Base-by-base conservation (phyloP, 176 grass and related monocot species). In the Lolium perenne region DNA sequence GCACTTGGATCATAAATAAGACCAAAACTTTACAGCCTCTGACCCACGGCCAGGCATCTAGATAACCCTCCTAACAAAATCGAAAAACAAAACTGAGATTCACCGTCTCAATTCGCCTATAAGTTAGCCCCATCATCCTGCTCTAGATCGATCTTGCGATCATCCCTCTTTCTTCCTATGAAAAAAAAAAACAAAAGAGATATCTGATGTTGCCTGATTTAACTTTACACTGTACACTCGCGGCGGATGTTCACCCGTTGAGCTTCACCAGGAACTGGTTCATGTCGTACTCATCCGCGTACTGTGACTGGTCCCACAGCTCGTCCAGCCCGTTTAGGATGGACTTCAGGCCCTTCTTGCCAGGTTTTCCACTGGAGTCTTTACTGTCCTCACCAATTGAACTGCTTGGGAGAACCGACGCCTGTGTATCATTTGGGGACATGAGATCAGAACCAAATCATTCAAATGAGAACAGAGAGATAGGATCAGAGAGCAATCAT, bases 221-320 rank as follows among this genome's bases (percentile, higher is more conserved):
- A 43, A 43, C 41, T 83, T 85, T 83, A 89, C 92, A 92, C 92
- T 99, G 94, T 99, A 99, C 97, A 99, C 8, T 54, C 29, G 82
- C 61, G 54, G 65, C 81, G 57, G 56, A 76, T 40, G 41, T 76
- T 99, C 88, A 96, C 81, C 94, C 87, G 50, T 96, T 93, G 56
- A 99, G 94, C 80, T 88, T 96, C 47, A 82, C 75, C 77, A 94
- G 83, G 82, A 99, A 99, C 47, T 91, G 94, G 66, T 86, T 94
- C 62, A 99, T 69, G 78, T 99, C 93, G 46, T 93, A 94, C 71
- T 99, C 97, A 2, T 99, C 87, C 54, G 87, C 74, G 43, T 99
- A 99, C 76, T 96, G 97, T 13, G 97, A 99, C 81, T 96, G 92
- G 78, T 99, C 97, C 97, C 97, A 99, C 50, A 99, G 85, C 47